Conservation (phyloP, 345 rosid genomes). For the Moringa oleifera region DNA sequence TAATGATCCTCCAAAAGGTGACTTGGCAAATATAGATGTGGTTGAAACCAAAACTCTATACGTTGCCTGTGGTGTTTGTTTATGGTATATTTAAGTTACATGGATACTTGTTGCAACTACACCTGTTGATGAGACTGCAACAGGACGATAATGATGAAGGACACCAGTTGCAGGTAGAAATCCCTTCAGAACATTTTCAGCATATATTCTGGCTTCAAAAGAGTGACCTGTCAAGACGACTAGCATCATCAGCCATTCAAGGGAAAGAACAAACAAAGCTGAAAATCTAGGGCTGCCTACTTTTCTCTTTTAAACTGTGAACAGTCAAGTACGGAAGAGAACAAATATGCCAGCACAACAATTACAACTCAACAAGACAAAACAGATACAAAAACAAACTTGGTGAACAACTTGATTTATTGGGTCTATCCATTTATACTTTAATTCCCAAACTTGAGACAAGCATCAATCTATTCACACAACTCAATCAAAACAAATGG, state of each 20-base stretch:
- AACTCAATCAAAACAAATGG: no score
- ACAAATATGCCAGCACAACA: not conserved
- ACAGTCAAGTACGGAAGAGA: not conserved
- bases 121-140: conserved; percentile 72
- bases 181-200: conserved; percentile 90
- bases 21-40: not conserved
- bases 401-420: no score
- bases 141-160: conserved; percentile 80
- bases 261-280: not conserved
- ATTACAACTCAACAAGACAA: not conserved
- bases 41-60: not conserved
- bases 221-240: conserved; percentile 68
- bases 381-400: no score
- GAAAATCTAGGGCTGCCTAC: not conserved
- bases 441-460: no score
- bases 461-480: no score
- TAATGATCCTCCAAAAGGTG: not conserved
- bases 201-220: conserved; percentile 92
- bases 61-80: not conserved
- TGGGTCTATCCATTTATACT: no score
- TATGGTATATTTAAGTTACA: conserved; percentile 8
- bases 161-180: conserved; percentile 95
- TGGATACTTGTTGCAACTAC: conserved; percentile 6
- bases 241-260: conserved; percentile 2
- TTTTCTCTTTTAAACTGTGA: not conserved